Conservation (phyloP, 2,329 filamentous ascomycete genomes). For the Colletotrichum sp. region DNA sequence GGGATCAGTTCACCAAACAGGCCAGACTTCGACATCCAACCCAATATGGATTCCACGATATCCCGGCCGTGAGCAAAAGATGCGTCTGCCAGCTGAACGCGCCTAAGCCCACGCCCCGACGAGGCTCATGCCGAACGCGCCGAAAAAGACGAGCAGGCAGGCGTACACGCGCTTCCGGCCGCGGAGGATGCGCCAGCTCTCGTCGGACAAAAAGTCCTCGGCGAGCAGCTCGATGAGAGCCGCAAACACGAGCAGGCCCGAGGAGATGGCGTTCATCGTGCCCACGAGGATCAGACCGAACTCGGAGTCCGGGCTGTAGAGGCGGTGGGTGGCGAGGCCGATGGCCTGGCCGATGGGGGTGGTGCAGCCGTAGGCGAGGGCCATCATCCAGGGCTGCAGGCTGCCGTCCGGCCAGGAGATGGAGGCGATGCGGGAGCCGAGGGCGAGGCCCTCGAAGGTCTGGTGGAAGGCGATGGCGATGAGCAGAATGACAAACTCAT, state of each 20-base stretch:
- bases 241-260: slow-evolving; percentile 74
- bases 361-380: slow-evolving; percentile 62
- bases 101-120: slow-evolving; percentile 66
- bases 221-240: slow-evolving; percentile 74
- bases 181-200: slow-evolving; percentile 62
- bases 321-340: slow-evolving; percentile 70
- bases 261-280: slow-evolving; percentile 76
- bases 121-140: slow-evolving; percentile 67
- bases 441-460: slow-evolving; percentile 61
- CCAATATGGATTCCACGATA: background rate
- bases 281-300: slow-evolving; percentile 73
- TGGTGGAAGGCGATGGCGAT: slow-evolving; percentile 81
- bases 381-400: slow-evolving; percentile 61
- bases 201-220: slow-evolving; percentile 72
- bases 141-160: slow-evolving; percentile 61
- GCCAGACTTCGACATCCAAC: background rate
- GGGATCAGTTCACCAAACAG: background rate
- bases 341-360: slow-evolving; percentile 78
- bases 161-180: slow-evolving; percentile 59
- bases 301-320: slow-evolving; percentile 72
- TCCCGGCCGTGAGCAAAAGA: background rate
- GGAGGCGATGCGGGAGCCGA: slow-evolving; percentile 68
- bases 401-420: slow-evolving; percentile 48
- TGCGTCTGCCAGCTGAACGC: background rate
- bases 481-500: slow-evolving; percentile 78